These are phyloP conservation scores for Apophysomyces sp. DNA, from an alignment of 371 early-diverging fungal species.

Conservation along the genomic window DNA sequence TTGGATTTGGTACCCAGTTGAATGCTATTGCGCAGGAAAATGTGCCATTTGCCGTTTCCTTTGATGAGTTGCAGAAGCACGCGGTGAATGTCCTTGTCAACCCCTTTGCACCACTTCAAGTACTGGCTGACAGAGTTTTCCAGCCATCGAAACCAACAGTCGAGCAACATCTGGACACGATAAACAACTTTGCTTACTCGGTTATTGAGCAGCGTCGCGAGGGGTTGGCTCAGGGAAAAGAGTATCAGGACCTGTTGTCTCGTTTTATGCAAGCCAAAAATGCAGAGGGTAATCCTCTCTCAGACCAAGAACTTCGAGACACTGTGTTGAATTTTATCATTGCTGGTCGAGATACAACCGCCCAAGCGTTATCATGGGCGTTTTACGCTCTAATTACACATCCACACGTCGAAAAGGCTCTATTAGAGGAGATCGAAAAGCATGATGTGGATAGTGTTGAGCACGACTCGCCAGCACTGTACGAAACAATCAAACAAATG, in stretches of 20 bases:
- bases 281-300: constrained; percentile 38
- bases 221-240: constrained; percentile 14
- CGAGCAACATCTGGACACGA: constrained; percentile 21
- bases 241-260: constrained; percentile 42
- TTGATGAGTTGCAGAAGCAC: constrained; percentile 1
- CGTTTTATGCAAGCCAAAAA: constrained; percentile 46
- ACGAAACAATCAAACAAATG: constrained; percentile 50
- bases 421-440: constrained; percentile 57
- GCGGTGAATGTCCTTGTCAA: constrained; percentile 27
- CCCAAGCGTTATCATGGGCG: constrained; percentile 73
- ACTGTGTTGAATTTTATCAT: constrained; percentile 72
- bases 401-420: constrained; percentile 48
- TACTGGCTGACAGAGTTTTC: constrained; percentile 11
- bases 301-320: constrained; percentile 56
- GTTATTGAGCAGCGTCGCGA: constrained; percentile 26
- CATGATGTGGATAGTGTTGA: constrained; percentile 23
- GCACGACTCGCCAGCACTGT: constrained; percentile 26
- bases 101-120: constrained; percentile 36
- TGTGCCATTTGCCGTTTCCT: constrained; percentile 3
- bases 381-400: constrained; percentile 57
- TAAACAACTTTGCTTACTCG: constrained; percentile 33
- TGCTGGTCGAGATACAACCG: constrained; percentile 71
- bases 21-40: not conserved
- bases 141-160: constrained; percentile 4
- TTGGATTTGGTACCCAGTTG: not conserved